A percentile compares a stretch with the other conserved stretches of the same genome.
Conservation (phyloP, 2,329 filamentous ascomycete species). For the Epichloe sylvatica region DNA sequence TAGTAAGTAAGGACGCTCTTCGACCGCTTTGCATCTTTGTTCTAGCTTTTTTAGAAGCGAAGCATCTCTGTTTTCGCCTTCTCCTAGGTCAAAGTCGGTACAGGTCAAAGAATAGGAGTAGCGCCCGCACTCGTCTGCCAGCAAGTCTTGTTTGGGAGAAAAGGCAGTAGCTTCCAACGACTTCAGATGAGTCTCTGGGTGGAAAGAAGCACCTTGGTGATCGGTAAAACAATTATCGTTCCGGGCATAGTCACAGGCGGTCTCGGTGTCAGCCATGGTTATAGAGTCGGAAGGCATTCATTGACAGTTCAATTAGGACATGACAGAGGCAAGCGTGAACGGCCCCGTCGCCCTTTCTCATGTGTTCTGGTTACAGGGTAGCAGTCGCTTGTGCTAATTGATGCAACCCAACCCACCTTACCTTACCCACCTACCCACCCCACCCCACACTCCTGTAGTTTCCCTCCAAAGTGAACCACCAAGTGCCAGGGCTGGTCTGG, state of each 20-base stretch:
- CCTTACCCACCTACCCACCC: too few species aligned
- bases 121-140: background rate
- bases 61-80: background rate
- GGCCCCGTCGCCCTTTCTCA: too few species aligned
- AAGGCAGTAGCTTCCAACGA: slow-evolving; percentile 7
- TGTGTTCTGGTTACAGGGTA: too few species aligned
- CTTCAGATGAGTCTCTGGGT: slow-evolving; percentile 12
- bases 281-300: background rate
- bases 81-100: background rate
- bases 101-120: background rate
- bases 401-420: too few species aligned
- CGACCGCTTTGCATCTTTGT: background rate
- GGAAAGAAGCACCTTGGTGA: slow-evolving; percentile 14
- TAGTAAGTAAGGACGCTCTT: background rate
- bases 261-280: background rate
- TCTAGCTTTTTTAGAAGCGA: background rate
- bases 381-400: too few species aligned
- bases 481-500: background rate
- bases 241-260: slow-evolving; percentile 12
- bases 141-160: background rate
- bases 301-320: background rate
- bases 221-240: slow-evolving; percentile 15
- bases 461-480: too few species aligned
- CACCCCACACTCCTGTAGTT: background rate
- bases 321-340: too few species aligned